Conservation (phyloP, 2,329 filamentous ascomycete genomes). For the Ceratocystis papillata region DNA sequence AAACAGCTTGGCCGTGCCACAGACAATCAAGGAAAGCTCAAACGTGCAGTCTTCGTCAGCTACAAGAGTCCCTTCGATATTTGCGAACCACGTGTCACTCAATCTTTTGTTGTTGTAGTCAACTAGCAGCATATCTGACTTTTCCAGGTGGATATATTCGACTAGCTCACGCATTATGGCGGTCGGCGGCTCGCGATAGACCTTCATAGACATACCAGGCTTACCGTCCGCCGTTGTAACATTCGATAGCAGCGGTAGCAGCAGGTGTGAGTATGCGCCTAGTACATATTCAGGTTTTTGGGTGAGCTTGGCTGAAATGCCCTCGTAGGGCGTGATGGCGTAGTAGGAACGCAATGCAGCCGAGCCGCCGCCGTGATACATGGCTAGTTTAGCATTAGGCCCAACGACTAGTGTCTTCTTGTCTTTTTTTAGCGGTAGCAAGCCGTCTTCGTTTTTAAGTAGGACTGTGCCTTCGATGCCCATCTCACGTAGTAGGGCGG, state of each 20-base stretch:
- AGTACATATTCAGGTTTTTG: constrained; percentile 42
- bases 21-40: constrained; percentile 56
- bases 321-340: constrained; percentile 61
- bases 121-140: constrained; percentile 41
- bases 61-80: constrained; percentile 50
- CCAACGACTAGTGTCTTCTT: constrained; percentile 51
- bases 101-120: constrained; percentile 45
- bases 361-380: constrained; percentile 55
- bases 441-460: constrained; percentile 56
- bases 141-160: constrained; percentile 40
- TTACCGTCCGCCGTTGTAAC: constrained; percentile 44
- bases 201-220: constrained; percentile 50
- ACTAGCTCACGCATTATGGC: constrained; percentile 39
- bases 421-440: constrained; percentile 53
- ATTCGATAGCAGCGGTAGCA: constrained; percentile 48
- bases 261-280: constrained; percentile 54
- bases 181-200: constrained; percentile 49
- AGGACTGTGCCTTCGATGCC: constrained; percentile 62
- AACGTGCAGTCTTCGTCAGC: constrained; percentile 51
- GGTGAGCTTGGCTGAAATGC: constrained; percentile 47
- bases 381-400: constrained; percentile 46
- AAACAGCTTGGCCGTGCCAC: constrained; percentile 54
- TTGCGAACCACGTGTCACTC: constrained; percentile 47
- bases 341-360: constrained; percentile 52
- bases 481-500: constrained; percentile 52